These are phyloP conservation scores for Entomortierella beljakovae DNA, from an alignment of 192 early-diverging fungal genomes.

Conservation along the genomic window DNA sequence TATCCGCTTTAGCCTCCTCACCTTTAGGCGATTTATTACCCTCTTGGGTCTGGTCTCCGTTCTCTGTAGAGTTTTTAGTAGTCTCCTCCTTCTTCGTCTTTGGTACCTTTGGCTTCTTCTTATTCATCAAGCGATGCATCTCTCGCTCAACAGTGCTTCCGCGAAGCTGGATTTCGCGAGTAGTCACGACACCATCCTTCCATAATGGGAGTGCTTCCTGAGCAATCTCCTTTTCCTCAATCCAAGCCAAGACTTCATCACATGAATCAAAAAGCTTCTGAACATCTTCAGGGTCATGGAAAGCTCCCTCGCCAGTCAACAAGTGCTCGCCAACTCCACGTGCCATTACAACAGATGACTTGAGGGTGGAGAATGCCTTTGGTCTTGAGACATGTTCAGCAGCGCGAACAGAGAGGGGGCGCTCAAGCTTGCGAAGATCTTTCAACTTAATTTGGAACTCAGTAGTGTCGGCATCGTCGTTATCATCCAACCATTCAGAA, in stretches of 20 bases:
- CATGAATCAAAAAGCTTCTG: constrained; percentile 62
- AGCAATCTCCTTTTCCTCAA: constrained; percentile 63
- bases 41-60: not conserved
- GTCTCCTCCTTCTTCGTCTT: constrained; percentile 49
- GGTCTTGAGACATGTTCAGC: constrained; percentile 59
- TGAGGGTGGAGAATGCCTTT: constrained; percentile 55
- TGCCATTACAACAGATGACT: constrained; percentile 40
- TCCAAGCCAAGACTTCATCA: constrained; percentile 73
- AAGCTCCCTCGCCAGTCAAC: constrained; percentile 63
- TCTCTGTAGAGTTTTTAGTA: constrained; percentile 31
- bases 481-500: constrained; percentile 89
- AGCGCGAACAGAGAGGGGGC: constrained; percentile 59
- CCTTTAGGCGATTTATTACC: not conserved
- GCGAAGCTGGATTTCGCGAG: constrained; percentile 65
- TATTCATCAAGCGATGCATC: constrained; percentile 65
- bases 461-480: constrained; percentile 75
- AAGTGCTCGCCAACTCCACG: constrained; percentile 60
- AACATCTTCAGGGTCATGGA: constrained; percentile 68
- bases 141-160: constrained; percentile 61
- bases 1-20: constrained; percentile 38
- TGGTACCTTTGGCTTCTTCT: constrained; percentile 69
- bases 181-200: constrained; percentile 74
- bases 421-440: constrained; percentile 60
- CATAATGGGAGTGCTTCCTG: constrained; percentile 69
- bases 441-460: constrained; percentile 67